A percentile compares a stretch with the other conserved stretches of the same genome.
Conservation (phyloP, 768 basidiomycete genomes). For the Asterophora lycoperdoides region DNA sequence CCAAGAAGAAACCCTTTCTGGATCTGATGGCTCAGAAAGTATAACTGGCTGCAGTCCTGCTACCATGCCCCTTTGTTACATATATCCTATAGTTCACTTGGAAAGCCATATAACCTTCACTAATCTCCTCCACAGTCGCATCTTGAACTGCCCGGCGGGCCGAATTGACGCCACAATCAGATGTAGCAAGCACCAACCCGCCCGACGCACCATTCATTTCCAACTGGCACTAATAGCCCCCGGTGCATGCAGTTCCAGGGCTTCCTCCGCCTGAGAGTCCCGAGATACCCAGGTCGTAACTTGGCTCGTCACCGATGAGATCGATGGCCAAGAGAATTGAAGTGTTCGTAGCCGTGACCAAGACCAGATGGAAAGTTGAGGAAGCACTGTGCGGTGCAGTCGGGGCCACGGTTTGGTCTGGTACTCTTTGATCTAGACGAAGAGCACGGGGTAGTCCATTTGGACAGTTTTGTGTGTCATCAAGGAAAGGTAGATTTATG, state of each 20-base stretch:
- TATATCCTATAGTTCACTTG: slow-evolving; percentile 5
- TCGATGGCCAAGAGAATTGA: background rate
- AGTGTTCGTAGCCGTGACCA: background rate
- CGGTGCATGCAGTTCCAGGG: background rate
- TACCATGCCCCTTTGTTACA: slow-evolving; percentile 5
- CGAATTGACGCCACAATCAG: slow-evolving; percentile 3
- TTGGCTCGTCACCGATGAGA: slow-evolving; percentile 9
- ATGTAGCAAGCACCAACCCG: background rate
- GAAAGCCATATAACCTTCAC: slow-evolving; percentile 3
- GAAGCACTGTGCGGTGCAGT: slow-evolving; percentile 9
- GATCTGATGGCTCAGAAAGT: slow-evolving; percentile 8
- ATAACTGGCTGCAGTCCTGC: background rate
- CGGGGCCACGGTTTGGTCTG: background rate
- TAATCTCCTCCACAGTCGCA: slow-evolving; percentile 6
- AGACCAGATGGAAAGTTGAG: background rate
- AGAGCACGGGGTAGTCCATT: slow-evolving; percentile 6
- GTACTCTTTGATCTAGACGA: background rate
- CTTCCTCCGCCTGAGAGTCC: background rate
- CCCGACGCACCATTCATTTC: background rate
- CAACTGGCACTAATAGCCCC: background rate
- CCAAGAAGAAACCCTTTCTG: background rate
- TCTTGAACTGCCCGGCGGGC: slow-evolving; percentile 2
- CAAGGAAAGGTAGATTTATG: slow-evolving; percentile 1
- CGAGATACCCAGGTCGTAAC: slow-evolving; percentile 7
- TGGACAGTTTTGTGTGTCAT: background rate